Percentiles rank a stretch among this genome's conserved stretches.
Conservation (phyloP, 2,329 filamentous ascomycete genomes). For the Rutstroemia sydowiana region DNA sequence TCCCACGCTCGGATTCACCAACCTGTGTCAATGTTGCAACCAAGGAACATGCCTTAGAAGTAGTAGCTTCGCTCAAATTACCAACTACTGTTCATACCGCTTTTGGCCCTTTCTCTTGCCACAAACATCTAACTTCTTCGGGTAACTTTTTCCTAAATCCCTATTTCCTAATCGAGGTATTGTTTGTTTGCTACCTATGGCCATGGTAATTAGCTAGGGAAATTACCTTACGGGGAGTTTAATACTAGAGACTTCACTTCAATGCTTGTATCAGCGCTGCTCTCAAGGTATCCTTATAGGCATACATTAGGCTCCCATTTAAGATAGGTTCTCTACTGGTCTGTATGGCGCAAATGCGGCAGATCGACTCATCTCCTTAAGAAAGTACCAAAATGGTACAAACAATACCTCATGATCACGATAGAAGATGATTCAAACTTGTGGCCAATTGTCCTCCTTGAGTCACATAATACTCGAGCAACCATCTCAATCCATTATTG, state of each 20-base stretch:
- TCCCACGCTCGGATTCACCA: not conserved
- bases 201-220: too few relatives aligned
- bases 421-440: constrained; percentile 6
- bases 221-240: not conserved
- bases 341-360: not conserved
- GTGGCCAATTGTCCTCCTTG: not conserved
- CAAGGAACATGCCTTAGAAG: not conserved
- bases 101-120: not conserved
- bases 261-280: not conserved
- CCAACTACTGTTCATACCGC: too few relatives aligned
- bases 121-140: not conserved
- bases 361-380: not conserved
- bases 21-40: not conserved
- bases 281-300: not conserved
- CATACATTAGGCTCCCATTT: not conserved
- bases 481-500: too few relatives aligned
- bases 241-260: not conserved
- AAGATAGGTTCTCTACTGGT: not conserved
- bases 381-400: not conserved
- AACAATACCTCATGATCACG: not conserved
- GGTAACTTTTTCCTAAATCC: not conserved
- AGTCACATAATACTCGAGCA: not conserved
- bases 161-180: not conserved
- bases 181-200: not conserved
- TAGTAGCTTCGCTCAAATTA: not conserved